Evolutionary conservation across 2,329 filamentous ascomycete species (phyloP).

Genomic region (Apiospora malaysiana): DNA sequence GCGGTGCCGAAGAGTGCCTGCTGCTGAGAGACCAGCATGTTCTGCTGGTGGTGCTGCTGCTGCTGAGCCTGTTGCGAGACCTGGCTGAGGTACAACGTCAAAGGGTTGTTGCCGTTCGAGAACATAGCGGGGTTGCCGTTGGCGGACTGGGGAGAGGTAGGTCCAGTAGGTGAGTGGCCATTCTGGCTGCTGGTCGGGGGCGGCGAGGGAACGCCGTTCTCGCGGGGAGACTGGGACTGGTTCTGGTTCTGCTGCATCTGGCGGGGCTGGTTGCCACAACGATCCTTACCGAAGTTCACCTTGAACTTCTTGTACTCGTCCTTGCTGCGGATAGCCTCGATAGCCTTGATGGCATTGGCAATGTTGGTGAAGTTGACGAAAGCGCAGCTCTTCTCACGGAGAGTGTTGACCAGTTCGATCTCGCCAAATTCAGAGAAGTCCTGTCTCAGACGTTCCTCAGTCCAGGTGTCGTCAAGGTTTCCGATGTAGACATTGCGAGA

Average conservation of each 20-base stretch:
- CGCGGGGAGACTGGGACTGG: conserved; percentile 70
- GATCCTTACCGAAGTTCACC: conserved; percentile 99
- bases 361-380: conserved; percentile 99
- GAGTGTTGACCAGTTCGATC: conserved; percentile 94
- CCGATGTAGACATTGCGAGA: conserved; percentile 99
- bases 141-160: conserved; percentile 61
- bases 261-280: conserved; percentile 93
- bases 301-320: conserved; percentile 99
- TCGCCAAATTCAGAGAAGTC: conserved; percentile 98
- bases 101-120: conserved; percentile 83
- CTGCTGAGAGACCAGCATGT: conserved; percentile 76
- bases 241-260: conserved; percentile 73
- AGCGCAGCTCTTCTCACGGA: conserved; percentile 98
- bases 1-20: conserved; percentile 80
- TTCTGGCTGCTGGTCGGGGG: conserved; percentile 65
- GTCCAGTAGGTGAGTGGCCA: conserved; percentile 59
- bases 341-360: conserved; percentile 98
- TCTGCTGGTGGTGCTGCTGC: conserved; percentile 77
- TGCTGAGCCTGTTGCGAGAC: conserved; percentile 74
- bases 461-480: conserved; percentile 97
- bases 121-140: conserved; percentile 70
- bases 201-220: conserved; percentile 60
- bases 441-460: conserved; percentile 90
- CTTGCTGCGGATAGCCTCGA: conserved; percentile 91
- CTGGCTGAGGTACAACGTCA: conserved; percentile 93